Evolutionary conservation across 208 protist genomes (phyloP).

Genomic region (Herpetomonas samuelpessoai): DNA sequence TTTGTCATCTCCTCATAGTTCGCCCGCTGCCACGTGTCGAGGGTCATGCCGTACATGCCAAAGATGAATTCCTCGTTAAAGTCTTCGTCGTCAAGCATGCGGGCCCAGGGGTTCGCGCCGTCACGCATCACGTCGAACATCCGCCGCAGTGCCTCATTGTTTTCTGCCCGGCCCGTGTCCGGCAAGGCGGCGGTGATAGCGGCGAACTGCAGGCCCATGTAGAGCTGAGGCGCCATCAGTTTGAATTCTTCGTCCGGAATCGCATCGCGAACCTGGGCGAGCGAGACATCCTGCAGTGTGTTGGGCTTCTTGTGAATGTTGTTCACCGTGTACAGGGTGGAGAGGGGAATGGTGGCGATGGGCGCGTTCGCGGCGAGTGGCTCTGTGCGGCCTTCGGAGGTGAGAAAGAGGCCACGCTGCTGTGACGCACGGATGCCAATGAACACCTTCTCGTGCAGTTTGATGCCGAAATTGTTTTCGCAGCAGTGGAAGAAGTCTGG

Average conservation of each 20-base stretch:
- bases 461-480: constrained; percentile 52
- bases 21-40: constrained; percentile 84
- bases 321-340: constrained; percentile 51
- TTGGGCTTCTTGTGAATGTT: constrained; percentile 77
- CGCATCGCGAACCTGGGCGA: constrained; percentile 53
- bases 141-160: constrained; percentile 33
- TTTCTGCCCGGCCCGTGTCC: constrained; percentile 45
- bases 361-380: constrained; percentile 67
- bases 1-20: constrained; percentile 85
- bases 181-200: constrained; percentile 66
- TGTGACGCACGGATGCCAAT: constrained; percentile 84
- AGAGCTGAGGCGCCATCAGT: constrained; percentile 85
- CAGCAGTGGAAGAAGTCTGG: constrained; percentile 72
- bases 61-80: constrained; percentile 88
- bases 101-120: constrained; percentile 74
- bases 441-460: constrained; percentile 68
- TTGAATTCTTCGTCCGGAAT: constrained; percentile 76
- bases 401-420: constrained; percentile 77
- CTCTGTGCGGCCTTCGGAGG: constrained; percentile 4
- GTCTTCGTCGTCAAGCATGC: constrained; percentile 89
- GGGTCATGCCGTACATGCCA: constrained; percentile 89
- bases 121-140: constrained; percentile 36
- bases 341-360: constrained; percentile 78
- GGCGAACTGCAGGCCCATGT: constrained; percentile 78
- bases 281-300: constrained; percentile 44